Conservation (phyloP, 2,329 filamentous ascomycete genomes). For the Nakataea oryzae region DNA sequence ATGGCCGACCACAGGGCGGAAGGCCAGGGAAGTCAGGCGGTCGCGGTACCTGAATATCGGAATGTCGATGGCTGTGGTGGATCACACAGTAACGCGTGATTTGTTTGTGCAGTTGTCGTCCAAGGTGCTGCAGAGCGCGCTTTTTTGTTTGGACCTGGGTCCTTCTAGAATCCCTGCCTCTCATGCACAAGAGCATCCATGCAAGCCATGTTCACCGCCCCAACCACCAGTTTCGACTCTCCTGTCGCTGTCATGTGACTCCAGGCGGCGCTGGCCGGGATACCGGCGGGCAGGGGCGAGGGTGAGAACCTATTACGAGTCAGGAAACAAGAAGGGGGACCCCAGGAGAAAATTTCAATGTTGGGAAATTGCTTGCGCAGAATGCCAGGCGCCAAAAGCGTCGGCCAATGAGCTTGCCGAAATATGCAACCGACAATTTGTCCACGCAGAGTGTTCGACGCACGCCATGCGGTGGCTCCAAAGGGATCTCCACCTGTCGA, state of each 20-base stretch:
- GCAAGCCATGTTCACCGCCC: background rate
- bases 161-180: background rate
- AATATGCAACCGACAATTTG: background rate
- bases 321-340: background rate
- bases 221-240: background rate
- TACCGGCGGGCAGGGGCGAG: background rate
- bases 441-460: background rate
- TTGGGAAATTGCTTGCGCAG: background rate
- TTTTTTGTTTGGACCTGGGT: background rate
- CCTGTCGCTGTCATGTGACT: background rate
- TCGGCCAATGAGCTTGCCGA: background rate
- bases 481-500: background rate
- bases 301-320: background rate
- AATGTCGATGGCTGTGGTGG: background rate
- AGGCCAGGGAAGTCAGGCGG: background rate
- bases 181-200: background rate
- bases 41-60: background rate
- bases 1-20: too few species aligned
- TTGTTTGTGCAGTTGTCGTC: background rate
- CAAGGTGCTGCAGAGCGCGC: too few species aligned
- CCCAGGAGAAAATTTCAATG: background rate
- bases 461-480: background rate
- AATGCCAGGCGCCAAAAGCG: background rate
- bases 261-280: too few species aligned
- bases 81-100: background rate